These are phyloP conservation scores for Solanum chiquidenum DNA, from an alignment of 257 asterid genomes.

Conservation along the genomic window DNA sequence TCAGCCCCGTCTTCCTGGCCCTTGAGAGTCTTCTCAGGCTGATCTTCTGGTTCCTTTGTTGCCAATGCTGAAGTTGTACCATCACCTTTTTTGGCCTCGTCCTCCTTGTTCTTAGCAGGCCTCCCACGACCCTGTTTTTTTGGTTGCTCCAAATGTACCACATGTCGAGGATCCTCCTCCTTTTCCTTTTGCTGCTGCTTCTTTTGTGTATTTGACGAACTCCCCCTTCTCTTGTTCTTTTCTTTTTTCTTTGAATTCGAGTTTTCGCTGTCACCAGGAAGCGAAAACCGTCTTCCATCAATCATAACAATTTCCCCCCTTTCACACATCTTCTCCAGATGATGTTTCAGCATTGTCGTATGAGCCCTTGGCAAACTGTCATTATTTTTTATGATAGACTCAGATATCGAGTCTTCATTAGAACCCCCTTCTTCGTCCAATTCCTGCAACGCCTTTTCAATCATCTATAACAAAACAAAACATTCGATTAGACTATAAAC, in stretches of 20 bases:
- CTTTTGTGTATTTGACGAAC: neutral
- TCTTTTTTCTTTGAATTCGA: neutral
- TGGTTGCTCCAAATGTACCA: neutral
- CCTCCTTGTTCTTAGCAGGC: neutral
- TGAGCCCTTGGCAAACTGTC: slow-evolving; percentile 40
- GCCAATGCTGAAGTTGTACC: neutral
- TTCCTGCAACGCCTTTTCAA: neutral
- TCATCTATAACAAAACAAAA: neutral
- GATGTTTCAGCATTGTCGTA: slow-evolving; percentile 26
- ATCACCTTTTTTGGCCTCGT: neutral
- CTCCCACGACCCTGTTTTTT: neutral
- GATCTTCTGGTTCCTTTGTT: neutral
- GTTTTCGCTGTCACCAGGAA: neutral
- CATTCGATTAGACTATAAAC: too few species aligned
- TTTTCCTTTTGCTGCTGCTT: neutral
- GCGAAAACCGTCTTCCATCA: neutral
- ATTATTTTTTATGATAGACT: neutral
- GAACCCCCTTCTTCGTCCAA: neutral
- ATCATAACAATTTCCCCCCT: neutral
- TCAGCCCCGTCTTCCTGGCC: neutral
- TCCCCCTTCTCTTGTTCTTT: neutral
- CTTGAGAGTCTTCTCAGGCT: slow-evolving; percentile 9
- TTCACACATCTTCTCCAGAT: slow-evolving; percentile 7
- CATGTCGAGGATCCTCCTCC: neutral
- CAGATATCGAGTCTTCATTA: neutral